Percentiles rank a stretch among this genome's conserved stretches.
Conservation (phyloP, 176 grass and related monocot genomes). For the Stipa capillata region DNA sequence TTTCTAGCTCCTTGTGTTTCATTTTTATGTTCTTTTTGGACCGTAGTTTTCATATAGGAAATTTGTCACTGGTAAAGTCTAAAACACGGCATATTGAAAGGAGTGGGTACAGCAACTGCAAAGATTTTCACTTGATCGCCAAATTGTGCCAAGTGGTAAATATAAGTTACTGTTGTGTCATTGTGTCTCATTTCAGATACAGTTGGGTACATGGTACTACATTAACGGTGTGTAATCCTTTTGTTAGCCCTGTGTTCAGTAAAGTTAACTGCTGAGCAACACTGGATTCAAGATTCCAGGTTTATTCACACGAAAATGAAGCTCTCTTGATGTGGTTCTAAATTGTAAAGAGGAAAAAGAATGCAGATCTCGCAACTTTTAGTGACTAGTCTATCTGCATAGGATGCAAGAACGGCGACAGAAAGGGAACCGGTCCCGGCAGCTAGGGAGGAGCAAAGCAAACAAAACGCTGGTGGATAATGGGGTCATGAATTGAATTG, state of each 20-base stretch:
- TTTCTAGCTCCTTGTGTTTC: conserved; percentile 7
- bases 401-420: background rate
- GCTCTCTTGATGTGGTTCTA: background rate
- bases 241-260: background rate
- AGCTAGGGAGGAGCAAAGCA: background rate
- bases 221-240: background rate
- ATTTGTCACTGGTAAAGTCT: background rate
- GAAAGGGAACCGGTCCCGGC: background rate
- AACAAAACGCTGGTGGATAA: background rate
- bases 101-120: background rate
- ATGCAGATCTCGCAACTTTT: background rate
- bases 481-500: conserved; percentile 15
- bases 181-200: background rate
- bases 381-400: background rate
- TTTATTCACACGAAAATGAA: background rate
- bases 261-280: background rate
- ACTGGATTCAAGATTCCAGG: background rate
- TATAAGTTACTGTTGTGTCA: conserved; percentile 4
- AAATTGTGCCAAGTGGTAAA: conserved; percentile 27
- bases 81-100: background rate
- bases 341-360: background rate
- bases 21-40: background rate
- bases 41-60: conserved; percentile 13
- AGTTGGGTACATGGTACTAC: background rate
- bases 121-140: background rate